Evolutionary conservation across 2,329 filamentous ascomycete genomes (phyloP).

Genomic region (Scorias spongiosa): DNA sequence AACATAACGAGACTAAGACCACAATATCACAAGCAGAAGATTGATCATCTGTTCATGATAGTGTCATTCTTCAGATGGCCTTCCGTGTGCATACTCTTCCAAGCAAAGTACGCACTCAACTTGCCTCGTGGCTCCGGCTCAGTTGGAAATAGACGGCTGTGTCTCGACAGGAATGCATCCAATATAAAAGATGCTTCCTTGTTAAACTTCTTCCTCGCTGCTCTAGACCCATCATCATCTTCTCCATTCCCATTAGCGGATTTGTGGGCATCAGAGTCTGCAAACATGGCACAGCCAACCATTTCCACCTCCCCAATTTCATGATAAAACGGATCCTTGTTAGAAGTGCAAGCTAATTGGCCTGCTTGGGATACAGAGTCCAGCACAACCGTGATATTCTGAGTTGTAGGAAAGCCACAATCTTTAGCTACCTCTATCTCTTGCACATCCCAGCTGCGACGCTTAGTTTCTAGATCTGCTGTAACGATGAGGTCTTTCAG

Average conservation of each 20-base stretch:
- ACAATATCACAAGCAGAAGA: no score
- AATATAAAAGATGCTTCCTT: conserved; percentile 2
- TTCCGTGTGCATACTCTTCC: no score
- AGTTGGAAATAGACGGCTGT: conserved; percentile 1
- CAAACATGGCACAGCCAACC: conserved; percentile 1
- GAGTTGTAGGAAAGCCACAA: not conserved
- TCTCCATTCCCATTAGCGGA: no score
- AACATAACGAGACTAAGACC: no score
- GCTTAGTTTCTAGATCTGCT: conserved; percentile 4
- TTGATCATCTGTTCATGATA: no score
- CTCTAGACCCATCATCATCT: no score
- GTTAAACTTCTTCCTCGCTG: not conserved
- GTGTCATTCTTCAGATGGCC: no score
- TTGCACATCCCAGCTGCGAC: conserved; percentile 3
- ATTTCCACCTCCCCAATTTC: conserved; percentile 8
- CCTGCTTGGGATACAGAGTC: not conserved
- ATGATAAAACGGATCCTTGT: conserved; percentile 3
- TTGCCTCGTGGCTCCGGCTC: conserved; percentile 5
- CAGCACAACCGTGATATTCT: conserved; percentile 3
- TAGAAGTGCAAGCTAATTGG: not conserved
- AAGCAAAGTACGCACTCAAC: conserved; percentile 7
- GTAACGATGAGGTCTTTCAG: not conserved
- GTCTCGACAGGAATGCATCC: conserved; percentile 3
- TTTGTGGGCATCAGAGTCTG: not conserved
- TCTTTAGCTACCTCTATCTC: not conserved